Conservation (phyloP, 768 basidiomycete genomes). For the Rhodotorula diobovata region DNA sequence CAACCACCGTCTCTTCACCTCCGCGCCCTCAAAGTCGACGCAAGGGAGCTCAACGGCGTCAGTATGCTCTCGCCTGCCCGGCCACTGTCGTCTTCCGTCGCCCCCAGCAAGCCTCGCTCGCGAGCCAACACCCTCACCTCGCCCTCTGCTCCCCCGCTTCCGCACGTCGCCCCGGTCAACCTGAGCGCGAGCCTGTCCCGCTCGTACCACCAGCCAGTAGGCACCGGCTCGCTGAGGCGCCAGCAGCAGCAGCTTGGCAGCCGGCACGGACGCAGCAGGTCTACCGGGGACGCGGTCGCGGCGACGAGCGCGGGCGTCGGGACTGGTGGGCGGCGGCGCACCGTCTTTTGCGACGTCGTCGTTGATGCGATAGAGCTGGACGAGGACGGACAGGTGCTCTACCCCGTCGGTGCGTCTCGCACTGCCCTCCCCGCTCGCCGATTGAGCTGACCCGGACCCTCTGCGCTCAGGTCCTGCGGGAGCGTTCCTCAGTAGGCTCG, state of each 20-base stretch:
- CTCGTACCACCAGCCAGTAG: constrained; percentile 29
- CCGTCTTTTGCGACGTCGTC: constrained; percentile 34
- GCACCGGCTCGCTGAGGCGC: constrained; percentile 8
- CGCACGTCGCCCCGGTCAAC: not conserved
- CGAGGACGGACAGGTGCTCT: not conserved
- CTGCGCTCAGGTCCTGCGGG: not conserved
- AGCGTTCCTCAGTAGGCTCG: constrained; percentile 30
- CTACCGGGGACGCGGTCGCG: constrained; percentile 2
- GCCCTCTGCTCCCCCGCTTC: not conserved
- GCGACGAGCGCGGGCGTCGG: not conserved
- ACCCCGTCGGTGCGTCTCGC: constrained; percentile 12
- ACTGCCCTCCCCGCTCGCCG: not conserved
- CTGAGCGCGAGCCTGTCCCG: constrained; percentile 1
- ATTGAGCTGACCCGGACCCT: not conserved
- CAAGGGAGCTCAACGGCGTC: not conserved
- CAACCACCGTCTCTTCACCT: no score
- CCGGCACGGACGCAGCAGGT: constrained; percentile 10
- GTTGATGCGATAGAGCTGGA: constrained; percentile 17
- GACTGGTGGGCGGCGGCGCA: constrained; percentile 3
- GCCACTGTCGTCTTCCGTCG: not conserved
- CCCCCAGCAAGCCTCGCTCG: not conserved
- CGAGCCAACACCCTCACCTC: constrained; percentile 23
- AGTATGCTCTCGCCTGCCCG: constrained; percentile 1
- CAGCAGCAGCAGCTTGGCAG: not conserved
- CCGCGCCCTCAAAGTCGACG: no score